Percentiles rank a stretch among this genome's conserved stretches.
Conservation (phyloP, 1,284 basidiomycete genomes). For the Cystobasidiaceae sp. region DNA sequence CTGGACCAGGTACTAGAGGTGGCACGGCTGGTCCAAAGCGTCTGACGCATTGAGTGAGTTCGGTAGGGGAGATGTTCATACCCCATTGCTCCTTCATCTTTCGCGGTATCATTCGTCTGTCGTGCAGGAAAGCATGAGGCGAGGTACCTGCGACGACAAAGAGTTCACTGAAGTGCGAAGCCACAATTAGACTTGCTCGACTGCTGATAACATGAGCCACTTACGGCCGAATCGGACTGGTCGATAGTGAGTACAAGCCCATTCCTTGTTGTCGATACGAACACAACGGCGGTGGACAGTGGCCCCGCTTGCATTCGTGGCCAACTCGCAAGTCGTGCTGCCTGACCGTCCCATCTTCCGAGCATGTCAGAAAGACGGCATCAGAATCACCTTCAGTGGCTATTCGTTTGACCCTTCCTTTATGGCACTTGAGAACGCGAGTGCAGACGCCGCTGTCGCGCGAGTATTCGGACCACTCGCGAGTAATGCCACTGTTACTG, state of each 20-base stretch:
- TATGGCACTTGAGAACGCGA: constrained; percentile 43
- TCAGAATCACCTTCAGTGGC: constrained; percentile 70
- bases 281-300: constrained; percentile 65
- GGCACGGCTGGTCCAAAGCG: constrained; percentile 60
- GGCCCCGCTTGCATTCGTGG: constrained; percentile 56
- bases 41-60: constrained; percentile 72
- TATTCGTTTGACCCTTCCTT: constrained; percentile 60
- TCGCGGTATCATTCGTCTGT: constrained; percentile 69
- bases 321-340: constrained; percentile 76
- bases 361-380: constrained; percentile 75
- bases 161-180: constrained; percentile 40
- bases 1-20: constrained; percentile 1
- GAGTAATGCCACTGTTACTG: not conserved
- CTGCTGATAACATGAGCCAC: not conserved
- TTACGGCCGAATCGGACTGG: constrained; percentile 49
- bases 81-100: constrained; percentile 69
- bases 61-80: constrained; percentile 48
- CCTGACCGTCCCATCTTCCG: constrained; percentile 60
- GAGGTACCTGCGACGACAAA: constrained; percentile 51
- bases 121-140: constrained; percentile 74
- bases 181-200: not conserved
- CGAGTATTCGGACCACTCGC: constrained; percentile 18
- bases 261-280: constrained; percentile 45
- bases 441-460: constrained; percentile 34
- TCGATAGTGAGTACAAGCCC: constrained; percentile 50